Percentiles rank a stretch among this genome's conserved stretches.
phyloP scores from a whole-genome alignment of 495 filamentous ascomycete species.

The Talaromyces thailandensis region DNA sequence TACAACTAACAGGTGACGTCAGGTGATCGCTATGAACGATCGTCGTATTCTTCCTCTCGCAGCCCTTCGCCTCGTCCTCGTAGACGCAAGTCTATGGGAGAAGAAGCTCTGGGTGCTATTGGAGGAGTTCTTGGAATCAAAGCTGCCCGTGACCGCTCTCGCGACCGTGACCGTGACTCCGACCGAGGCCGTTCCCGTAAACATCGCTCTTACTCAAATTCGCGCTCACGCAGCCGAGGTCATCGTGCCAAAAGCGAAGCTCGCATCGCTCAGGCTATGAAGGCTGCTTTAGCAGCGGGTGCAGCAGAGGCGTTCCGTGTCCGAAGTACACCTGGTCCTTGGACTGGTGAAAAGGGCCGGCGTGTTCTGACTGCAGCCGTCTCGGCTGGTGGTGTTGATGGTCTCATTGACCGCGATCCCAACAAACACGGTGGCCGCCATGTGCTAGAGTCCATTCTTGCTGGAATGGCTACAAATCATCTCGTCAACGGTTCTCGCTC shows the following conservation, averaged over 20 bases:
- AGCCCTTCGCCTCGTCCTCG: slow-evolving; percentile 34
- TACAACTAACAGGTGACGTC: neutral
- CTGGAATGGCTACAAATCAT: slow-evolving; percentile 74
- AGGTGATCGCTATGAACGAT: slow-evolving; percentile 32
- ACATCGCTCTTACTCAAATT: slow-evolving; percentile 44
- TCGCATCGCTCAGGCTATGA: slow-evolving; percentile 75
- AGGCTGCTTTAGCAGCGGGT: slow-evolving; percentile 76
- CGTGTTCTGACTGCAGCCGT: slow-evolving; percentile 81
- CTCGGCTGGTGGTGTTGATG: slow-evolving; percentile 75
- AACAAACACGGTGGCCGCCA: slow-evolving; percentile 62
- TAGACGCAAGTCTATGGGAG: slow-evolving; percentile 62
- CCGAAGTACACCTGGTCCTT: slow-evolving; percentile 75
- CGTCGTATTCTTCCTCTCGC: slow-evolving; percentile 24
- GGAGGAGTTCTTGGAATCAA: slow-evolving; percentile 60
- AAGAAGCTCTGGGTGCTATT: slow-evolving; percentile 55
- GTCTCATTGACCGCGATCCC: slow-evolving; percentile 60
- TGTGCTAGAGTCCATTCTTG: slow-evolving; percentile 68
- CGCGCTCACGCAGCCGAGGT: slow-evolving; percentile 38
- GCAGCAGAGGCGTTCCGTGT: slow-evolving; percentile 81
- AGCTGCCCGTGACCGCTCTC: slow-evolving; percentile 32
- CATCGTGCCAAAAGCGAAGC: slow-evolving; percentile 39
- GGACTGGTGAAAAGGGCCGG: slow-evolving; percentile 79
- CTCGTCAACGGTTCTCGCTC: slow-evolving; percentile 68
- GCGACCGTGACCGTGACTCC: slow-evolving; percentile 16
- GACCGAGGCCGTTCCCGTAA: slow-evolving; percentile 35